Evolutionary conservation across 2,329 filamentous ascomycete species (phyloP), one percentile per base, ranked within the genome.

Genomic region (Albophoma yamanashiensis): DNA sequence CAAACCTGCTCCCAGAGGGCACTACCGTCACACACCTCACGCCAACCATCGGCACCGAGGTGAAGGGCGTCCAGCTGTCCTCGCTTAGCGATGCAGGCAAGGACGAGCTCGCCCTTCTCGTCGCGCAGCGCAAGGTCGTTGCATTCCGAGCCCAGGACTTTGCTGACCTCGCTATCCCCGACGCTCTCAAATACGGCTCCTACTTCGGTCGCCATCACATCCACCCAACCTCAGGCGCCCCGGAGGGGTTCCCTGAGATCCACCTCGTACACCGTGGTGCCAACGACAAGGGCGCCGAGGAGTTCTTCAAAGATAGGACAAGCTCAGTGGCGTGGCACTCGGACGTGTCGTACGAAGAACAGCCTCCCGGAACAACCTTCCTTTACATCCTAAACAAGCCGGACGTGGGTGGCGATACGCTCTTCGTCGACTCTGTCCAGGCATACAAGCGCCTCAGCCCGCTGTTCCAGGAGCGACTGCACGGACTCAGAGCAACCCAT

Each of bases 351-450:
- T 96, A 95, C 70, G 92, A 96, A 76, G 78, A 83, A 65, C 92
- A 97, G 75, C 91, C 92, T 1, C 91, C 92, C 0, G 91, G 91
- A 38, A 96, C 91, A 0, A 96, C 92, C 0, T 95, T 96, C 74
- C 75, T 96, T 42, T 96, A 95, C 70, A 80, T 92, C 57, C 82
- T 97, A n/a, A 91, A 96, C 69, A 87, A 84, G 53, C 92, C 92
- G 1, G 79, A 83, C 45, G 87, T 84, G 0, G 92, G 92, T 42
- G 92, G 92, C 56, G 92, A 96, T 70, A 96, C 92, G 0, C 76
- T 95, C 3, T 96, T 96, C 68, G 85, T 81, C 55, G 89, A 95
- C 70, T 85, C 88, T 66, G 91, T 80, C 0, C 88, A 89, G 72
- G 92, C 92, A 0, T 97, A 96, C 71, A 83, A 86, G 63, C 82